phyloP scores from a whole-genome alignment of 768 basidiomycete genomes.

The Saitozyma podzolica region DNA sequence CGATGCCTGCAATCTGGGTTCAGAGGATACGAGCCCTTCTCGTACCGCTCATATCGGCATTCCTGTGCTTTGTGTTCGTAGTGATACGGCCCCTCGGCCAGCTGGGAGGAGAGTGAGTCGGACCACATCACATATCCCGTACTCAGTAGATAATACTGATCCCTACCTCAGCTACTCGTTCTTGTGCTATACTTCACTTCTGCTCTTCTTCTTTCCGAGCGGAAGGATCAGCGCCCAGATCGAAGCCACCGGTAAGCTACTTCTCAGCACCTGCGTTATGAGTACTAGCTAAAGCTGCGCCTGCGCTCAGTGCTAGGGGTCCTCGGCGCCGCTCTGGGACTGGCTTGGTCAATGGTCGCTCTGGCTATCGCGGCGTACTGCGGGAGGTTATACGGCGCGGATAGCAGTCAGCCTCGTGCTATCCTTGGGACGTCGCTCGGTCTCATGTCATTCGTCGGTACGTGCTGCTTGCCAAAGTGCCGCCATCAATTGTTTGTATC shows the following conservation, averaged over 20 bases:
- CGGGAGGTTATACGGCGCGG: constrained; percentile 26
- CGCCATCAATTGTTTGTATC: not conserved
- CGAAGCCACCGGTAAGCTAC: constrained; percentile 30
- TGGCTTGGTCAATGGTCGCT: constrained; percentile 28
- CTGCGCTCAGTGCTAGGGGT: constrained; percentile 26
- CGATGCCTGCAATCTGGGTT: not conserved
- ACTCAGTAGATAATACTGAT: constrained; percentile 6
- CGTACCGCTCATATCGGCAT: constrained; percentile 31
- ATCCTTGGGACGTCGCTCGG: constrained; percentile 35
- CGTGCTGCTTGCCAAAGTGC: constrained; percentile 2
- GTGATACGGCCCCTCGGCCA: constrained; percentile 26
- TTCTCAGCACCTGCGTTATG: not conserved
- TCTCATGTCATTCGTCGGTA: constrained; percentile 34
- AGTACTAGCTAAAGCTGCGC: not conserved
- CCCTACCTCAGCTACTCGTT: constrained; percentile 35
- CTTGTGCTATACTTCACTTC: constrained; percentile 34
- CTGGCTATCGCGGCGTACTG: constrained; percentile 39
- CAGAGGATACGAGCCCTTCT: constrained; percentile 9
- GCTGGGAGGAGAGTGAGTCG: constrained; percentile 35
- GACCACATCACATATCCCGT: not conserved
- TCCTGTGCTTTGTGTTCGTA: constrained; percentile 37
- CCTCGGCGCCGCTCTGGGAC: constrained; percentile 21
- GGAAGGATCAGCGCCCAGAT: constrained; percentile 28
- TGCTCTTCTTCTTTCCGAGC: constrained; percentile 44
- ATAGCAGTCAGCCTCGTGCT: constrained; percentile 23